Base-by-base conservation (phyloP, 148 eudicot species). In the Diospyros kaki region DNA sequence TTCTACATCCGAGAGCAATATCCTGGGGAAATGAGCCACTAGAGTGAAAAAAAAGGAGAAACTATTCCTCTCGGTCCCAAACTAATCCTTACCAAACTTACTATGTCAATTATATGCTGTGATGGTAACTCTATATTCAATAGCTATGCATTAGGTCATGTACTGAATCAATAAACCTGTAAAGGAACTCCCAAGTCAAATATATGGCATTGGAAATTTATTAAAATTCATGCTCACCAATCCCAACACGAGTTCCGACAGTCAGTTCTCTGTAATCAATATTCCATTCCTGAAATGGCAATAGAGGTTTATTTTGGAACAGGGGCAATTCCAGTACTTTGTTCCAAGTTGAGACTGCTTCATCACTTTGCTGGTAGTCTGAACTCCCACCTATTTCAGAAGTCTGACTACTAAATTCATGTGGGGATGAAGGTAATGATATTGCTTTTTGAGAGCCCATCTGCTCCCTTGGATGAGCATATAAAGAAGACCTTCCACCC, bases 181-280 rank as follows among this genome's bases (percentile, higher is more conserved):
- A 48, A 56, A 28, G 28, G 52, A 56, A 42, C 51, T 61, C 17
- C 42, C 9, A 73, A 38, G 50, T 39, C 51, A 50, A 50, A 73
- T 14, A 41, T 39, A 44, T 43, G 43, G 14, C 5, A 51, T 28
- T 28, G 38, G 12, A 39, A 71, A 17, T 3, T 10, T 3, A 18
- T 38, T 63, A 55, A 60, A 45, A 69, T 42, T 40, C 73, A 54
- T 6, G 66, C 86, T 87, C 83, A 96, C 99, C 99, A 66, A 96
- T 96, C 59, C 99, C 99, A 73, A 96, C 98, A 79, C 99, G 99
- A 78, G 98, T 93, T 71, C 99, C 97, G 61, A 93, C 94, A 43
- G 94, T 91, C 69, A 96, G 75, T 71, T 96, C 99, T 56, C 93
- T 86, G 82, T 82, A 96, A 77, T 93, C 94, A 77, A 96, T 96